phyloP scores from a whole-genome alignment of 2,329 filamentous ascomycete species.

The Apiospora pterosperma region DNA sequence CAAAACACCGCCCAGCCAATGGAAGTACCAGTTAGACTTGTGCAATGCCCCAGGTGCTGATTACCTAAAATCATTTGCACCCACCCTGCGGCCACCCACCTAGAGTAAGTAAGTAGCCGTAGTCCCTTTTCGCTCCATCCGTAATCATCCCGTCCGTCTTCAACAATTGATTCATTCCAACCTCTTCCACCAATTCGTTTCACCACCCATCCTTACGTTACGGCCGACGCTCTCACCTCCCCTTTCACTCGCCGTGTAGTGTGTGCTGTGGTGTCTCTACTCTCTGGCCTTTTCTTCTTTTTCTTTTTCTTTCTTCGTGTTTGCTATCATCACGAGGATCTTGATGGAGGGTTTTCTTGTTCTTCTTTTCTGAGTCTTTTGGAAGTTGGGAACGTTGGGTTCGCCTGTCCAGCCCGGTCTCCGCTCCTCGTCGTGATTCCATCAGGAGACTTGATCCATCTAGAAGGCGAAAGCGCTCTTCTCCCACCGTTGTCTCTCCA shows the following conservation, averaged over 20 bases:
- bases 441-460: background rate
- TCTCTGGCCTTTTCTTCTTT: no score
- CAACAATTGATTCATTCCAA: conserved; percentile 3
- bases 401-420: background rate
- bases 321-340: background rate
- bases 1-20: background rate
- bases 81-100: background rate
- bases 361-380: conserved; percentile 5
- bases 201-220: conserved; percentile 1
- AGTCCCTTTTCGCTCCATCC: conserved; percentile 2
- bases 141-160: conserved; percentile 1
- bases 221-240: background rate
- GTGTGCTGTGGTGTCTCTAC: background rate
- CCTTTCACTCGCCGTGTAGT: background rate
- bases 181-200: conserved; percentile 2
- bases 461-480: background rate
- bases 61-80: background rate
- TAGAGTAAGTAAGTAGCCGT: background rate
- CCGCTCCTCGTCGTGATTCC: background rate
- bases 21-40: background rate
- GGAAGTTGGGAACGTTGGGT: conserved; percentile 1
- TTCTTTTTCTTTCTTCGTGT: background rate
- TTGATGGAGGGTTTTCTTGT: conserved; percentile 3
- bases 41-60: background rate
- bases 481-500: background rate